Base-by-base conservation (phyloP, 106 monocot genomes). In the Dioscorea zingiberensis region DNA sequence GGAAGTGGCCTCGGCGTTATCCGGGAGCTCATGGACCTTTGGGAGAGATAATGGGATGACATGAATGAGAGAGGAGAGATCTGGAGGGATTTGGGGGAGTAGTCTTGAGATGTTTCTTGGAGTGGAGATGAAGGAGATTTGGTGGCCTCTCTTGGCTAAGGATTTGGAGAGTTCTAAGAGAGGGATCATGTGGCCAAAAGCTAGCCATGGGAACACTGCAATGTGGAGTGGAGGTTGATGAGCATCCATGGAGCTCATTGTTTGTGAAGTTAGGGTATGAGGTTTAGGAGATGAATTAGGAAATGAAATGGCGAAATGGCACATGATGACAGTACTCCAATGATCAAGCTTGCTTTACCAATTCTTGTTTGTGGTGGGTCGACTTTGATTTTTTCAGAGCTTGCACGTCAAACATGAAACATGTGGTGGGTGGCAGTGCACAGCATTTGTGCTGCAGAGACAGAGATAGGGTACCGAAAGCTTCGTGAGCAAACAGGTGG, bases 161-260 rank as follows among this genome's bases (percentile, higher is more conserved):
- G 71, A 13, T 13, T 58, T 54, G 32, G 71, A 26, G 32, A 71
- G 71, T 3, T 71, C 30, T 15, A 71, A 25, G 54, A 62, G 44
- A 1, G 71, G 71, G 22, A 71, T 62, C 38, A 71, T 38, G 62
- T 71, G 71, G 23, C 71, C 71, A 14, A 71, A 71, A 27, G 71
- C 71, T 3, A 71, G 71, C 71, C 71, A 71, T 62, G 71, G 71
- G 44, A 71, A 24, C 13, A 71, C 15, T 0, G 21, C 61, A 15
- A 71, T 8, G 30, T 71, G 61, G 13, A 60, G 70, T 16, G 2
- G 38, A 27, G 38, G 38, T 38, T n/a, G n/a, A n/a, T 25, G 13
- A 28, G 11, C 27, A 15, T 18, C 27, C 51, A 51, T 51, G 56
- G n/a, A n/a, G n/a, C n/a, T n/a, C n/a, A n/a, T n/a, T n/a, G n/a